Evolutionary conservation across 805 yeast genomes (phyloP), one percentile per base, ranked within the genome.

Genomic region (Soucietia sequanensis): DNA sequence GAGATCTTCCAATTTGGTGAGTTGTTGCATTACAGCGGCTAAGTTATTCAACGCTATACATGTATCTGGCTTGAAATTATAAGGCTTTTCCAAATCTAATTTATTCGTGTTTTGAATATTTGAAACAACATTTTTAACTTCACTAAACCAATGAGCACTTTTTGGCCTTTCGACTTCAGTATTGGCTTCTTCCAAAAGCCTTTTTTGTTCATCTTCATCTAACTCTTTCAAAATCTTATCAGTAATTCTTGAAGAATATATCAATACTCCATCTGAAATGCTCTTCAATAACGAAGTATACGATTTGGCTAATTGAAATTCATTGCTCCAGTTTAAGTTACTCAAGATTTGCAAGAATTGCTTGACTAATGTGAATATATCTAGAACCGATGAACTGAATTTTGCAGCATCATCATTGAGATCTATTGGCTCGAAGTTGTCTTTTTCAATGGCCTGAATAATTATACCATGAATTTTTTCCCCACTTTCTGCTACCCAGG

Each of bases 21-120:
- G 45, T 36, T 75, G 75, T 2, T 60, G 48, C 47, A 70, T 52
- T 68, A 77, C 68, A 8, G 75, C 71, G 1, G 76, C 68, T 7
- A 88, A 50, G 48, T 88, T 79, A 56, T 84, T 85, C 41, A 87
- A 62, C n/a, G 83, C 79, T n/a, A 84, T 76, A 58, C 95, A 86
- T 0, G 89, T 80, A 34, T 72, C 68, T 5, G 70, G 62, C 38
- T 70, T 66, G 60, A 83, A 83, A 28, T 75, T 71, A 49, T 70
- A 80, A 0, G 89, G 81, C 11, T 69, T 72, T 35, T 54, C 58
- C 3, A 45, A 43, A 5, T 58, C 62, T 4, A 64, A 36, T 28
- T 65, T 66, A 9, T 45, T 39, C 3, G 62, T 53, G 18, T 59
- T 56, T 25, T 65, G 69, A 17, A 65, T 61, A 33, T 60, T 63